These are phyloP conservation scores for Halophytophthora batemanensis DNA, from an alignment of 352 stramenopile genomes.

Conservation along the genomic window DNA sequence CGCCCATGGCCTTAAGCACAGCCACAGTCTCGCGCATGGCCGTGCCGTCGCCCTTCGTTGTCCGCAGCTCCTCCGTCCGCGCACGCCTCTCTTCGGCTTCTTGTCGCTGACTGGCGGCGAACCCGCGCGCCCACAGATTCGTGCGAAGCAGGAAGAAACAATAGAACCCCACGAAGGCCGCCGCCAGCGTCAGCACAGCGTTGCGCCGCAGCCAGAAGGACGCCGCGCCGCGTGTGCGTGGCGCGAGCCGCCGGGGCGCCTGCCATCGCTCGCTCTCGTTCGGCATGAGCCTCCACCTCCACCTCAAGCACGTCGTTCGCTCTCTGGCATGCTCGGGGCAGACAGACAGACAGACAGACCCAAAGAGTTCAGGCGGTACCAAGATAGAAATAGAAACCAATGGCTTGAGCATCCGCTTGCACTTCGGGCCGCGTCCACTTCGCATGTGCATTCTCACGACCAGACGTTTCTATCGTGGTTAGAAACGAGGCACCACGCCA, in stretches of 20 bases:
- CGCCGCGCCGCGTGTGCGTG: neutral
- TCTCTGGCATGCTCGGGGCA: too few species aligned
- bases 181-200: constrained; percentile 23
- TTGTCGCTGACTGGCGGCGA: constrained; percentile 7
- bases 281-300: too few species aligned
- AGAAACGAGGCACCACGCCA: too few species aligned
- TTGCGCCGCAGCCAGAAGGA: constrained; percentile 25
- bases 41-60: constrained; percentile 1
- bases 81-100: neutral
- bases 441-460: too few species aligned
- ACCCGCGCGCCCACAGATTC: constrained; percentile 22
- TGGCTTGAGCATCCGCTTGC: too few species aligned
- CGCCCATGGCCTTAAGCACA: constrained; percentile 13
- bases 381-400: too few species aligned
- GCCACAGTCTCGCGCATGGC: constrained; percentile 16
- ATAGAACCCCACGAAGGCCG: constrained; percentile 32
- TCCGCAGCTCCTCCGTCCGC: constrained; percentile 4
- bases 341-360: too few species aligned
- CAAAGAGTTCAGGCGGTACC: too few species aligned
- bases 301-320: too few species aligned
- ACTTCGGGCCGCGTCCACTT: too few species aligned
- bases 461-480: too few species aligned
- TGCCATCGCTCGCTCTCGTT: constrained; percentile 5
- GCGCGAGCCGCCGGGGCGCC: neutral
- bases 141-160: constrained; percentile 34